Conservation (phyloP, 352 stramenopile genomes). For the Pythium insidiosum region DNA sequence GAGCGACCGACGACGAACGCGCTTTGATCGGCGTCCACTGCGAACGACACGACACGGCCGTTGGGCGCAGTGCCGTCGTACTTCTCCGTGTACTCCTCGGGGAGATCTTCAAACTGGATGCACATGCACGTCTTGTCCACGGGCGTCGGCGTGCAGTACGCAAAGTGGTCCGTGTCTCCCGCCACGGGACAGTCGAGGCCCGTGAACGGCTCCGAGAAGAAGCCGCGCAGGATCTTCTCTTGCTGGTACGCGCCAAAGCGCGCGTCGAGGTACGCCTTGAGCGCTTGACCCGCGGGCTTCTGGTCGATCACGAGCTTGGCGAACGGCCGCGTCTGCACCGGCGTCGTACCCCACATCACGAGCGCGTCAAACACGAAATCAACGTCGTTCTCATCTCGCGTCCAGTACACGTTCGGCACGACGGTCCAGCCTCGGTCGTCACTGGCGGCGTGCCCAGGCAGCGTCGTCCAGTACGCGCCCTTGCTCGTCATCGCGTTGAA, state of each 20-base stretch:
- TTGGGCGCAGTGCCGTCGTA: slow-evolving; percentile 4
- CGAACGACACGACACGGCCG: background rate
- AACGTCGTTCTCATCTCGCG: background rate
- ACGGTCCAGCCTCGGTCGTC: slow-evolving; percentile 1
- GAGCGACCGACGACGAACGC: slow-evolving; percentile 3
- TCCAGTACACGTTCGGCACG: slow-evolving; percentile 1
- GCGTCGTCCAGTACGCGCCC: slow-evolving; percentile 4
- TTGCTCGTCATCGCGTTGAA: slow-evolving; percentile 5
- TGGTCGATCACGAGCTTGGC: slow-evolving; percentile 2
- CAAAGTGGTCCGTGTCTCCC: slow-evolving; percentile 8
- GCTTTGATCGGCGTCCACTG: background rate
- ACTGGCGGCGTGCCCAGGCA: background rate
- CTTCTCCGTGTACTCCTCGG: slow-evolving; percentile 6
- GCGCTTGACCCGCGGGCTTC: background rate
- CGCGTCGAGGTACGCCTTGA: background rate
- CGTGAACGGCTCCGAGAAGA: slow-evolving; percentile 2
- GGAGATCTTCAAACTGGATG: slow-evolving; percentile 7
- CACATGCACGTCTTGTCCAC: slow-evolving; percentile 7
- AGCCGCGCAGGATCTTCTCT: slow-evolving; percentile 6
- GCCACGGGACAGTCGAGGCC: slow-evolving; percentile 2
- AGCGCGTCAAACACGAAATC: background rate
- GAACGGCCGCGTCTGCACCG: background rate
- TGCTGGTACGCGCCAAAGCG: background rate
- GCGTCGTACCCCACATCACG: slow-evolving; percentile 5
- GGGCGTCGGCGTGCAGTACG: slow-evolving; percentile 4